A percentile compares a stretch with the other conserved stretches of the same genome.
Conservation (phyloP, 257 asterid species). For the Lycium barbarum region DNA sequence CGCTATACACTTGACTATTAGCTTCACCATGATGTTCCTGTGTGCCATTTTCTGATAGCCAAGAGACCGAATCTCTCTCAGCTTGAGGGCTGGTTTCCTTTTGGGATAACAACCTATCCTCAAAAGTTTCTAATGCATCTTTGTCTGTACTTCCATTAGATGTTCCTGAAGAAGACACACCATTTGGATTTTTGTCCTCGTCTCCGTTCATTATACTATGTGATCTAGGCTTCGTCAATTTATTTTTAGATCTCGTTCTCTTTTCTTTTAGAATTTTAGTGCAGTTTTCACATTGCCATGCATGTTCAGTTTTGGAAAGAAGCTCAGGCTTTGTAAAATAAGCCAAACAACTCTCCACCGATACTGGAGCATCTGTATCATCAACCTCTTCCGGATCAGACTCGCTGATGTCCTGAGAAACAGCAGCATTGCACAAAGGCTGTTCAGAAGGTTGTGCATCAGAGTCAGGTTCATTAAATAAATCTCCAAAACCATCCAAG, state of each 20-base stretch:
- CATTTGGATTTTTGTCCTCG: conserved; percentile 31
- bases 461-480: conserved; percentile 81
- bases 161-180: background rate
- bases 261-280: conserved; percentile 65
- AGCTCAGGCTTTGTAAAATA: conserved; percentile 75
- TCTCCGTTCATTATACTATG: conserved; percentile 40
- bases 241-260: conserved; percentile 46
- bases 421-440: conserved; percentile 38
- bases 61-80: conserved; percentile 41
- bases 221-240: conserved; percentile 35
- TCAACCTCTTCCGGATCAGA: conserved; percentile 95
- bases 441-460: conserved; percentile 36
- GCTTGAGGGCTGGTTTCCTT: conserved; percentile 33
- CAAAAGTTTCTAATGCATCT: conserved; percentile 39
- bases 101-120: conserved; percentile 30
- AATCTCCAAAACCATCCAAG: conserved; percentile 74
- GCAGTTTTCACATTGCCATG: conserved; percentile 94
- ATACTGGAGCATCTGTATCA: conserved; percentile 73
- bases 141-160: conserved; percentile 42
- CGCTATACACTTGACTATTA: conserved; percentile 27
- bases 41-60: conserved; percentile 37
- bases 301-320: conserved; percentile 85
- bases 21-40: conserved; percentile 30
- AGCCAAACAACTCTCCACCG: conserved; percentile 86
- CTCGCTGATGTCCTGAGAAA: conserved; percentile 51